phyloP scores from a whole-genome alignment of 208 protist species.

The Leishmania mexicana region DNA sequence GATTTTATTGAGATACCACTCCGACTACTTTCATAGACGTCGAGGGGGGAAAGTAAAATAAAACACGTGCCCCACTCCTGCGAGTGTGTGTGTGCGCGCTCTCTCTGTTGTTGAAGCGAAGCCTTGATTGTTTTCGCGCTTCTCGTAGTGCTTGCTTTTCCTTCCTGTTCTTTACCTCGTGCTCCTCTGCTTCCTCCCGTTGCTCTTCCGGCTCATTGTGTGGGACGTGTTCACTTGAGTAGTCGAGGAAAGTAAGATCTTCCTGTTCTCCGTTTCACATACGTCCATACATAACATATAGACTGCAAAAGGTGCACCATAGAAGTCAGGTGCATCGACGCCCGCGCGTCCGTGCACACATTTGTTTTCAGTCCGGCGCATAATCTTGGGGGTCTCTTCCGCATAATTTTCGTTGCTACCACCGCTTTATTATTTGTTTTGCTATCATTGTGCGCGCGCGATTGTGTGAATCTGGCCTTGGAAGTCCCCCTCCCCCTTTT shows the following conservation, averaged over 20 bases:
- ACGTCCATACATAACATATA: background rate
- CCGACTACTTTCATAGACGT: background rate
- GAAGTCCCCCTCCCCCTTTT: background rate
- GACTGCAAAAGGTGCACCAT: background rate
- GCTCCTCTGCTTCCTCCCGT: background rate
- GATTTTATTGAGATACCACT: background rate
- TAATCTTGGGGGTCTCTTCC: background rate
- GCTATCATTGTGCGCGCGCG: background rate
- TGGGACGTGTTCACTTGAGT: background rate
- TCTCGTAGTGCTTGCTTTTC: background rate
- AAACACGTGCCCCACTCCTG: background rate
- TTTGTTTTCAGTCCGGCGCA: background rate
- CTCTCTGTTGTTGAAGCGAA: background rate
- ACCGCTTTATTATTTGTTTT: background rate
- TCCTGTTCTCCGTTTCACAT: background rate
- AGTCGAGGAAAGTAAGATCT: background rate
- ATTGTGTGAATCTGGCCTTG: background rate
- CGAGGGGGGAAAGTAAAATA: background rate
- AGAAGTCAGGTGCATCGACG: background rate
- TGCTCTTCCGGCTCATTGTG: background rate
- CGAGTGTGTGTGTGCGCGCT: background rate
- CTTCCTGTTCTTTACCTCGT: background rate
- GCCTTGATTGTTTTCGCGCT: background rate
- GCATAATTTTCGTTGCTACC: background rate
- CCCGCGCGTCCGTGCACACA: background rate